Evolutionary conservation across 2,329 filamentous ascomycete species (phyloP).

Genomic region (Eutypella sp.): DNA sequence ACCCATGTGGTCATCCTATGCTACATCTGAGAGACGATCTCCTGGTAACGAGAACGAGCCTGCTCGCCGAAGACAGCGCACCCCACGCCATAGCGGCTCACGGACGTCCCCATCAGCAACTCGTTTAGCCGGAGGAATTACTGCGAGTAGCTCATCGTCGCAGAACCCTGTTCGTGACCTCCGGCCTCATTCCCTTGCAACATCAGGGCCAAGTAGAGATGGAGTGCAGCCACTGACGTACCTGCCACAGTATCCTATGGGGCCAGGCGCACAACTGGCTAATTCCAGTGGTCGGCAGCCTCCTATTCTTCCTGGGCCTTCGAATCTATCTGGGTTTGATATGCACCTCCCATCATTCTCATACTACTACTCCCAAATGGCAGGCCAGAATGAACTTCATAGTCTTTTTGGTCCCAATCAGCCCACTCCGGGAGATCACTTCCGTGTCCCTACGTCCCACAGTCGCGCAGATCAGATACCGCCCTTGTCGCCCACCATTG

Average conservation of each 20-base stretch:
- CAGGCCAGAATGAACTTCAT: slow-evolving; percentile 9
- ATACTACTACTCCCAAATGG: slow-evolving; percentile 13
- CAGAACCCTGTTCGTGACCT: slow-evolving; percentile 19
- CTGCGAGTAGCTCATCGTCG: slow-evolving; percentile 12
- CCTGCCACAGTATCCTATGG: slow-evolving; percentile 11
- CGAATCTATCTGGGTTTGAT: slow-evolving; percentile 10
- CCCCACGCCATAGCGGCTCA: slow-evolving; percentile 21
- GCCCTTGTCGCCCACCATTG: slow-evolving; percentile 16
- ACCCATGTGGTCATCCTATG: too few species aligned
- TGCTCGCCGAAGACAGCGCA: slow-evolving; percentile 24
- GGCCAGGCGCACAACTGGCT: slow-evolving; percentile 10
- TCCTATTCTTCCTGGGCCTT: slow-evolving; percentile 7
- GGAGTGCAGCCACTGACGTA: slow-evolving; percentile 12
- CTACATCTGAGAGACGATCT: slow-evolving; percentile 22
- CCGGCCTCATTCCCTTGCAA: slow-evolving; percentile 8
- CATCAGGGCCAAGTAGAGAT: slow-evolving; percentile 2
- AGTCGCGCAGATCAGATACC: slow-evolving; percentile 11
- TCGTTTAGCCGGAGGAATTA: slow-evolving; percentile 10
- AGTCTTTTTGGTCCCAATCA: slow-evolving; percentile 10
- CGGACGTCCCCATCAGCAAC: slow-evolving; percentile 20
- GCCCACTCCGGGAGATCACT: slow-evolving; percentile 8
- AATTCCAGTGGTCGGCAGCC: slow-evolving; percentile 12
- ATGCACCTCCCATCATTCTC: slow-evolving; percentile 4
- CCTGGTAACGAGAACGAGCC: slow-evolving; percentile 23
- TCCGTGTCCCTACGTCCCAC: slow-evolving; percentile 11